Percentiles rank a stretch among this genome's conserved stretches.
Evolutionary conservation across 2,329 filamentous ascomycete species (phyloP).

Genomic region (Aureobasidium namibiae): DNA sequence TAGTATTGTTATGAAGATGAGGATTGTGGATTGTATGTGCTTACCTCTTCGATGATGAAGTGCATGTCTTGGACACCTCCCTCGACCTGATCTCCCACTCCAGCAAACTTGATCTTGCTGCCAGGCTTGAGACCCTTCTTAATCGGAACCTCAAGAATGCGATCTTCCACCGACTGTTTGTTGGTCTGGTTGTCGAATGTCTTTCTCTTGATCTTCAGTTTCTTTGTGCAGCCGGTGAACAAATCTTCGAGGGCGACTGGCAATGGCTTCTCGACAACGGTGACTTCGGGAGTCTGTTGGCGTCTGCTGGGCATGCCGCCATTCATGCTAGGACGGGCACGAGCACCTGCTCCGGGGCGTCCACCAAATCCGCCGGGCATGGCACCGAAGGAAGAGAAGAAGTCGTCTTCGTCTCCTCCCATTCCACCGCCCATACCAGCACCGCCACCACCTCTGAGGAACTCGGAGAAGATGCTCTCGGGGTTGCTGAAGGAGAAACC

Average conservation of each 20-base stretch:
- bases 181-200: slow-evolving; percentile 73
- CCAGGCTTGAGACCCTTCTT: slow-evolving; percentile 94
- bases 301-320: slow-evolving; percentile 31
- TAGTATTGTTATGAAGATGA: slow-evolving; percentile 39
- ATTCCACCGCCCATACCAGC: slow-evolving; percentile 32
- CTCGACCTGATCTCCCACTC: slow-evolving; percentile 96
- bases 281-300: slow-evolving; percentile 69
- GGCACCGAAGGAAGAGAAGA: slow-evolving; percentile 45
- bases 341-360: slow-evolving; percentile 19
- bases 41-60: slow-evolving; percentile 73
- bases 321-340: slow-evolving; percentile 18
- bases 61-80: slow-evolving; percentile 92
- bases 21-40: background rate
- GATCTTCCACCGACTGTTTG: slow-evolving; percentile 79
- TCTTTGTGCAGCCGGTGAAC: slow-evolving; percentile 81
- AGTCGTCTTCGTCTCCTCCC: slow-evolving; percentile 47
- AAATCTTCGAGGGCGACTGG: slow-evolving; percentile 80
- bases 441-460: slow-evolving; percentile 54
- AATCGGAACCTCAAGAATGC: slow-evolving; percentile 88
- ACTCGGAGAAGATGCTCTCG: slow-evolving; percentile 77
- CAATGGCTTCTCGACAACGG: slow-evolving; percentile 79
- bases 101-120: slow-evolving; percentile 96
- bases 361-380: slow-evolving; percentile 28
- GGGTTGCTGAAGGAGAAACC: slow-evolving; percentile 67
- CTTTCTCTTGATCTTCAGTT: slow-evolving; percentile 97